A percentile compares a stretch with the other conserved stretches of the same genome.
Evolutionary conservation across 2,329 filamentous ascomycete species (phyloP).

Genomic region (Pyricularia sp.): DNA sequence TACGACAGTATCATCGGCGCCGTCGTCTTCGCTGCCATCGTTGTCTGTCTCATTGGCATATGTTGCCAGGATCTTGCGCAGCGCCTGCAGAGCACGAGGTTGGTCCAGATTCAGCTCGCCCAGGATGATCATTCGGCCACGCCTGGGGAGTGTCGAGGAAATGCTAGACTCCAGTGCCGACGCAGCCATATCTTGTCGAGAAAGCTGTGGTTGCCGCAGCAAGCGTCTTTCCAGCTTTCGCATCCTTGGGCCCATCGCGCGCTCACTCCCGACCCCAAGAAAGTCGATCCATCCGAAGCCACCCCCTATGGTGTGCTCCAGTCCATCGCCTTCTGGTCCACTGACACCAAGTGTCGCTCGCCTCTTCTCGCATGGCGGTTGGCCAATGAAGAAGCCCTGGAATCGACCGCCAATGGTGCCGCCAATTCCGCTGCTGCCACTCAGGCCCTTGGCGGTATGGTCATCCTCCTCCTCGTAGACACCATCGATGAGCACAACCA

Average conservation of each 20-base stretch:
- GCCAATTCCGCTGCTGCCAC: conserved; percentile 69
- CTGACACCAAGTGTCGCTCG: conserved; percentile 64
- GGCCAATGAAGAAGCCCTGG: conserved; percentile 78
- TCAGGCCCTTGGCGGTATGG: conserved; percentile 40
- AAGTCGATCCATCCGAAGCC: conserved; percentile 98
- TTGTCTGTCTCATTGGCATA: conserved; percentile 55
- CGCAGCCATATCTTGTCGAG: conserved; percentile 8
- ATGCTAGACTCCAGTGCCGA: background rate
- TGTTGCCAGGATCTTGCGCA: conserved; percentile 62
- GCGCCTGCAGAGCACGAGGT: conserved; percentile 65
- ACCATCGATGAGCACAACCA: conserved; percentile 90
- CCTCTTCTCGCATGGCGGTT: conserved; percentile 80
- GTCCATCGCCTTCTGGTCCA: conserved; percentile 37
- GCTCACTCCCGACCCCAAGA: conserved; percentile 78
- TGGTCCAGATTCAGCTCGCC: conserved; percentile 81
- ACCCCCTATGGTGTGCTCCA: conserved; percentile 53
- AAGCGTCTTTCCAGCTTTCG: conserved; percentile 61
- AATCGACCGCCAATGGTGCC: conserved; percentile 89
- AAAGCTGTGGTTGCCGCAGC: conserved; percentile 25
- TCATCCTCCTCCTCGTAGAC: conserved; percentile 91
- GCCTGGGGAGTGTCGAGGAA: conserved; percentile 16
- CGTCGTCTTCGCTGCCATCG: background rate
- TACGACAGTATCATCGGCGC: background rate
- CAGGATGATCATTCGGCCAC: conserved; percentile 56
- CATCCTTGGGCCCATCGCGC: conserved; percentile 73